Base-by-base conservation (phyloP, 2,329 filamentous ascomycete species). In the Colletotrichum sp. region DNA sequence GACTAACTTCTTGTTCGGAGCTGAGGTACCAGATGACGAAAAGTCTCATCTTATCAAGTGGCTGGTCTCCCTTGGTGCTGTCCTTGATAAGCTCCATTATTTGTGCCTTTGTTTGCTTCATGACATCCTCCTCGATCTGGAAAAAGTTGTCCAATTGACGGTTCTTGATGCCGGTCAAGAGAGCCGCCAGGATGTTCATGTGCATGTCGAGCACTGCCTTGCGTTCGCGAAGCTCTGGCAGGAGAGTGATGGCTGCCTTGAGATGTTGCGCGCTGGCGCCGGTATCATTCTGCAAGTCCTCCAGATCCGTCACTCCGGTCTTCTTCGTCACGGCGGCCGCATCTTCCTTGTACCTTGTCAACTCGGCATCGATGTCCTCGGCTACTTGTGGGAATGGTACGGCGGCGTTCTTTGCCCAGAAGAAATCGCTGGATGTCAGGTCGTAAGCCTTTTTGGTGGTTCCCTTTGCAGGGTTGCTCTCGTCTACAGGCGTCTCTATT, bases 1-100 rank as follows among this genome's bases (percentile, higher is more conserved):
- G 92, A 72, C 91, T 93, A 24, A 98, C 90, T 77, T 99, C 96
- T 80, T 95, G 94, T 83, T 99, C 97, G 1, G 95, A 98, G 83
- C 95, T 98, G 70, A 99, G 87, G 86, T 95, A 97, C 97, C 97
- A 99, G 81, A 99, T 98, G 79, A 99, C 93, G 85, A 99, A 99
- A 15, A 99, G 87, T 57, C 97, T 92, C 32, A 99, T 91, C 86
- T 99, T 99, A 84, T 99, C 97, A 26, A 93, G 87, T 3, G 97
- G 92, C 65, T 98, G 91, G 60, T 92, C 95, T 68, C 97, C 97
- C 86, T 98, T 98, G 78, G 93, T 92, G 4, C 90, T 85, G 79
- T 97, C 95, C 79, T 93, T 95, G 82, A 99, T 92, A 15, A 98
- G 88, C 72, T 99, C 96, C 52, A 99, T 87, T 76, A 99, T 93